Conservation (phyloP, 2,329 filamentous ascomycete species). For the Madurella mycetomatis region DNA sequence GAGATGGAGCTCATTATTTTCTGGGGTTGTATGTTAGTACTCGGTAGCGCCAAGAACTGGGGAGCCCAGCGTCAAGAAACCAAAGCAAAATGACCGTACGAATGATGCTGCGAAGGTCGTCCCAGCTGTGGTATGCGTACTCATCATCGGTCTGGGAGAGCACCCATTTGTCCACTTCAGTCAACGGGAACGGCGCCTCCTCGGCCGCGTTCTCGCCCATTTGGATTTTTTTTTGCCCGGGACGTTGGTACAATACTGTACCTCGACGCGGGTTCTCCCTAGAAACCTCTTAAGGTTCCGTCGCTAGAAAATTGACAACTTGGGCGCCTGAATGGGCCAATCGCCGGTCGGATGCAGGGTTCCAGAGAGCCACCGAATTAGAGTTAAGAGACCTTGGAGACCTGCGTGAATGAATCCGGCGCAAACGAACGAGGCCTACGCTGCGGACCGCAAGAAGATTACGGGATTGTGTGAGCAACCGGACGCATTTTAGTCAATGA, state of each 20-base stretch:
- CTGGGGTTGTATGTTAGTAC: conserved; percentile 29
- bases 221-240: conserved; percentile 20
- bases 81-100: conserved; percentile 37
- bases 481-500: not conserved
- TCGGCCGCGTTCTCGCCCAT: conserved; percentile 28
- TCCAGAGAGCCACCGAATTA: not conserved
- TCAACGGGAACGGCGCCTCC: conserved; percentile 55
- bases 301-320: not conserved
- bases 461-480: not conserved
- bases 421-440: not conserved
- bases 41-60: not conserved
- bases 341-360: not conserved
- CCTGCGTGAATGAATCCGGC: not conserved
- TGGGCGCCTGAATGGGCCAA: too few species aligned
- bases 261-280: conserved; percentile 4
- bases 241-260: not conserved
- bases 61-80: not conserved
- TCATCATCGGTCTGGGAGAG: conserved; percentile 63
- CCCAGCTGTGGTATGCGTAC: conserved; percentile 70
- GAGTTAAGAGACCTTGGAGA: not conserved
- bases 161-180: conserved; percentile 54
- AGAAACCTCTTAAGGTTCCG: conserved; percentile 11
- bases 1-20: conserved; percentile 59
- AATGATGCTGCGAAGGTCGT: conserved; percentile 64
- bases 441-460: not conserved